Evolutionary conservation across 768 basidiomycete species (phyloP), one percentile per base, ranked within the genome.

Genomic region (Tylopilus vinaceipallidus): DNA sequence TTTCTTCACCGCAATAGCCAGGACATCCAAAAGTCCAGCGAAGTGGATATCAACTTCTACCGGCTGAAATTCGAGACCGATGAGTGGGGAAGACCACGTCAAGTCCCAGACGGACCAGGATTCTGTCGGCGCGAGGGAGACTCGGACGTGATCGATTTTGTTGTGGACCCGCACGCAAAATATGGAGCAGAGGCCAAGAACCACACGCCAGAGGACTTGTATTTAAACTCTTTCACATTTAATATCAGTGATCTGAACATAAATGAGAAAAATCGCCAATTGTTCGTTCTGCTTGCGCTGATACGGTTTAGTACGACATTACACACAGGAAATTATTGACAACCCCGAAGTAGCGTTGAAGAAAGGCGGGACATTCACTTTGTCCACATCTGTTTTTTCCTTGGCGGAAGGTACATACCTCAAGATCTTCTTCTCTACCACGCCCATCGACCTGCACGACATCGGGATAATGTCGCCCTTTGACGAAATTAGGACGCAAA

Each of bases 131-230:
- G 7, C 7, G 24, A 29, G 13, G 6, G 26, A 24, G 24, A 42
- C 26, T 3, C 27, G 27, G 11, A 26, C 10, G 16, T 27, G 4
- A 42, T 42, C 17, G 17, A 42, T 42, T 42, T 42, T 7, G 27
- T 42, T 10, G 41, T 42, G 2, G 26, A 29, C n/a, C 26, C 24
- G 11, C 27, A 27, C 13, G 27, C 4, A 19, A n/a, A 17, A 6
- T 42, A 42, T 26, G 27, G 41, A 12, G 14, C 42, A 6, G 40
- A 48, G 38, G 40, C 54, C 46, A 54, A 33, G 26, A 55, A 55
- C n/a, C 27, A 36, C 11, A 55, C 42, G 3, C 26, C 11, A 16
- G 29, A 26, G 11, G 41, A 42, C 26, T 17, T 42, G 41, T 42
- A 42, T 29, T 6, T 42, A 26, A 42, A 42, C 17, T n/a, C n/a